Base-by-base conservation (phyloP, 495 filamentous ascomycete species). In the Penicillium simplicissimum region DNA sequence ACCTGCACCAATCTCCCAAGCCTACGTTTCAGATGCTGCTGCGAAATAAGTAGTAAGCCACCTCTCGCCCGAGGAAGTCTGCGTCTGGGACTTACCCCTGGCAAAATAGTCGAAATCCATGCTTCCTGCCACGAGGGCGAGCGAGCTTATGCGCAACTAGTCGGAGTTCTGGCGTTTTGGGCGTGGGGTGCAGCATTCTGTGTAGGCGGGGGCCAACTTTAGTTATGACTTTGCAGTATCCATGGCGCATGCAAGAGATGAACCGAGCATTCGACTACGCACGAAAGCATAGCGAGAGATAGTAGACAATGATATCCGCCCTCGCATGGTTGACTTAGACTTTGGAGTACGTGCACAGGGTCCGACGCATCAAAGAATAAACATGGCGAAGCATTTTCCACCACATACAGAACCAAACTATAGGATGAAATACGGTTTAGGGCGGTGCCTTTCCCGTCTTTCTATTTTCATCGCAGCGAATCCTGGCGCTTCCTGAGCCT, bases 381-480 rank as follows among this genome's bases (percentile, higher is more conserved):
- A 28, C 45, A 49, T 25, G 45, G 45, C 45, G 45, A 49, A 49
- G 45, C 45, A 31, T 49, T 49, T 23, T 31, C 28, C 45, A 31
- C 14, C 11, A 23, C 45, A 31, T 31, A 23, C 45, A 49, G 45
- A 31, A 49, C 11, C 23, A 28, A n/a, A 45, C 42, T 2, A 23
- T 13, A n/a, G 2, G 19, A 45, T 21, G 23, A 2, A 49, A 15
- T 49, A 49, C 45, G n/a, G 21, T 49, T 49, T 31, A 31, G 21
- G 45, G 45, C 45, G n/a, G 45, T 49, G 45, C 25, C 25, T 31
- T 43, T 45, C 42, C 42, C 42, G 42, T 31, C 42, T 15, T 49
- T 49, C 45, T 49, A 49, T 49, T 49, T 49, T 31, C 45, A 49
- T 49, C 45, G n/a, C 23, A 31, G 19, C 23, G 21, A 49, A 45